Evolutionary conservation across 2,329 filamentous ascomycete species (phyloP), one percentile per base, ranked within the genome.

Genomic region (Hypomyces rosellus): DNA sequence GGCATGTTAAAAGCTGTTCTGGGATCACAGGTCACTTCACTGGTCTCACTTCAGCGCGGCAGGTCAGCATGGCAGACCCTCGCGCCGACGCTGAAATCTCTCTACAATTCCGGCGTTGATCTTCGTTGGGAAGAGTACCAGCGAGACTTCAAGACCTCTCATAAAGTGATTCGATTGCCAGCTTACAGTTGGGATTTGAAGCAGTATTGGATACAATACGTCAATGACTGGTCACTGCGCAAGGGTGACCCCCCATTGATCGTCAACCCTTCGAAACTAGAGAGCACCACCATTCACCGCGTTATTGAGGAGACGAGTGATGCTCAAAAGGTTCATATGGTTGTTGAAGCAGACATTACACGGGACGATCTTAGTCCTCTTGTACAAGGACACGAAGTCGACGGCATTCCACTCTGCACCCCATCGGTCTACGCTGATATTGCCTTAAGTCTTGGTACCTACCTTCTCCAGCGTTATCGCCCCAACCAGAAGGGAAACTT

Each of bases 151-250:
- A 51, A 55, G 36, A 46, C 56, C 0, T 67, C 65, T 12, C 41
- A 49, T 9, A 36, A 39, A 5, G 48, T 89, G 12, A 67, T 88
- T 6, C 69, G 78, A 2, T 70, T 90, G 2, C 86, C 87, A 0
- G 77, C 78, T 3, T 90, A 90, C 62, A 75, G 76, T 1, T 91
- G 85, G 68, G 84, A 90, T 59, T 72, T 81, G 59, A 88, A 89
- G 73, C 84, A 80, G 56, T 89, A 89, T 64, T 82, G 79, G 78
- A 72, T 81, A 22, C 70, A 75, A 58, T 82, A 81, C 57, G 67
- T 76, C 50, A 85, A 87, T 52, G 84, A 89, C 65, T 89, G 84
- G 83, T 77, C 77, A 9, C 71, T 89, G 73, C 33, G 64, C 72
- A 42, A 70, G 81, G 67, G 77, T 67, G 46, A 82, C 78, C 69